Percentiles rank a stretch among this genome's conserved stretches.
phyloP scores from a whole-genome alignment of 345 rosid species.

The Schrenkiella parvula region DNA sequence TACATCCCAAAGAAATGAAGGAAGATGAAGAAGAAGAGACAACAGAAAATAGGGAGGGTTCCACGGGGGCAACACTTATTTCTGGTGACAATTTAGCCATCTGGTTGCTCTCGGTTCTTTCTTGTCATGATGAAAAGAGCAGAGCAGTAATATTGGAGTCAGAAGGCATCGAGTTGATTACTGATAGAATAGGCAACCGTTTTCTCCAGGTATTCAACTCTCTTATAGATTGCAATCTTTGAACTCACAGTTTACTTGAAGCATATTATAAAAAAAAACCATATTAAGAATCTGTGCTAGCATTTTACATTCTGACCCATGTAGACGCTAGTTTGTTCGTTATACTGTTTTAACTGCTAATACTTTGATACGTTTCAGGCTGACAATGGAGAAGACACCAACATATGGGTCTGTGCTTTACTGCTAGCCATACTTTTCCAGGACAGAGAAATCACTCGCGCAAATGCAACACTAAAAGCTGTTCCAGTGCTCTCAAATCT shows the following conservation, averaged over 20 bases:
- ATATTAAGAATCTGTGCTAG: slow-evolving; percentile 7
- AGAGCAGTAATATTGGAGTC: slow-evolving; percentile 82
- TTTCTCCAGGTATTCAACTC: slow-evolving; percentile 64
- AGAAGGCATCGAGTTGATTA: slow-evolving; percentile 85
- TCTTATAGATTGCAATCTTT: background rate
- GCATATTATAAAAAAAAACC: background rate
- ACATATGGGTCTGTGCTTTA: slow-evolving; percentile 92
- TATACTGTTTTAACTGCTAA: slow-evolving; percentile 1
- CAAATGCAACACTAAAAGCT: slow-evolving; percentile 83
- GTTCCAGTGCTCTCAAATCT: slow-evolving; percentile 85
- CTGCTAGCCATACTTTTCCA: slow-evolving; percentile 88
- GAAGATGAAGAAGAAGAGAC: slow-evolving; percentile 46
- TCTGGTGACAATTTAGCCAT: slow-evolving; percentile 73
- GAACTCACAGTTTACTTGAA: background rate
- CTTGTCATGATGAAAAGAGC: slow-evolving; percentile 81
- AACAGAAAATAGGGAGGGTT: slow-evolving; percentile 44
- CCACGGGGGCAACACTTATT: slow-evolving; percentile 48
- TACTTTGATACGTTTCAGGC: slow-evolving; percentile 48
- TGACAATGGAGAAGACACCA: slow-evolving; percentile 78
- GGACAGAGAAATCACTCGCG: slow-evolving; percentile 95
- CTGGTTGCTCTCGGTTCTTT: slow-evolving; percentile 90
- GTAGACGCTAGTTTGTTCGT: slow-evolving; percentile 11
- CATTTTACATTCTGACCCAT: background rate
- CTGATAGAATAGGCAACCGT: slow-evolving; percentile 64
- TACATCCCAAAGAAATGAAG: slow-evolving; percentile 39